Base-by-base conservation (phyloP, 169 alveolate species). In the Cryptosporidium meleagridis region DNA sequence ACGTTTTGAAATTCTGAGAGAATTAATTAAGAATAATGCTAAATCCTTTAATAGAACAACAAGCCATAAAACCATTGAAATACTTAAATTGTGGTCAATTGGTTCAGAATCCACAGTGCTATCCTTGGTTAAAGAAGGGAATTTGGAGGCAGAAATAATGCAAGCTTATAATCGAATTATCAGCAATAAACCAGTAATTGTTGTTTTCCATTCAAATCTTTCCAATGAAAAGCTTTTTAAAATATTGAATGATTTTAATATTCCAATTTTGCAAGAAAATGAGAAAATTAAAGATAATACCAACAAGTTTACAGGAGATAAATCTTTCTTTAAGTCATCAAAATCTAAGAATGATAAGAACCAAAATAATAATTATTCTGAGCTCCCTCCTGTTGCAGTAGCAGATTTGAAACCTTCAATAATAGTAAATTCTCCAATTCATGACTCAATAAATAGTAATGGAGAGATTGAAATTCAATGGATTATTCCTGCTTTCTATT, bases 391-490 rank as follows among this genome's bases (percentile, higher is more conserved):
- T 23, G 59, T 67, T 1, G 33, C 89, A 21, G 12, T 41, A 41
- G 31, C 65, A 16, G 80, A 80, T 9, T 21, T 65, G 21, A 80
- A 80, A 48, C 65, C 89, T 29, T 41, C 75, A 41, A 80, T 80
- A 39, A 44, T 80, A 80, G 67, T 62, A 16, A 59, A 65, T 31
- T 62, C 75, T 5, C 45, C 41, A 18, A 18, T 80, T 18, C 26
- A 31, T 23, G 10, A 48, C 14, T 35, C 80, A 1, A 44, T 12
- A 23, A 31, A 44, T 7, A 80, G 62, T n/a, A 31, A 65, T 62
- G 86, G 72, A 23, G 86, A 73, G 10, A 61, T 80, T 37, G 89
- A 80, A 62, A 48, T 80, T 59, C 89, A 80, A 37, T 80, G 89
- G 89, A 62, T 80, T 33, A 62, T 80, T 26, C 89, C 89, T 21